A percentile compares a stretch with the other conserved stretches of the same genome.
Evolutionary conservation across 1,284 basidiomycete genomes (phyloP).

Genomic region (Tremellales sp.): DNA sequence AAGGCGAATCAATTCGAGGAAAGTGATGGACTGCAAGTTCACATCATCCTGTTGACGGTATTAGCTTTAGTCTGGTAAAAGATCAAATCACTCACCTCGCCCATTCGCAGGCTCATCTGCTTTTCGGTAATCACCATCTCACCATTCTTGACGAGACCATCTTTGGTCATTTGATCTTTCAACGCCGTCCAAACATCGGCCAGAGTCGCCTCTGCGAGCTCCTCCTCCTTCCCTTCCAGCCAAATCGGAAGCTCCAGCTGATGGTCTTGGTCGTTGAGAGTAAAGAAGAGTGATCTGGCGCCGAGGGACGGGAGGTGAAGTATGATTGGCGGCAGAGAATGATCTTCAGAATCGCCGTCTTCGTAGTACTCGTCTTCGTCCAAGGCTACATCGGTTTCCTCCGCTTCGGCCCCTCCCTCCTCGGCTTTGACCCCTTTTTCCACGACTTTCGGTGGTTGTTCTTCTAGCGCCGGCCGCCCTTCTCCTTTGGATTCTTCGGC

Average conservation of each 20-base stretch:
- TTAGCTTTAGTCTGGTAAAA: background rate
- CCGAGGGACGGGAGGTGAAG: slow-evolving; percentile 26
- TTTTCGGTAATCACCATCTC: slow-evolving; percentile 38
- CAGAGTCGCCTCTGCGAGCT: slow-evolving; percentile 31
- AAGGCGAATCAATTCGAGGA: slow-evolving; percentile 36
- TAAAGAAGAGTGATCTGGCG: slow-evolving; percentile 28
- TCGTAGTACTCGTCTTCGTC: slow-evolving; percentile 4
- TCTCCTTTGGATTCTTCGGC: background rate
- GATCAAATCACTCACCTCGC: slow-evolving; percentile 58
- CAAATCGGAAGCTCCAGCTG: slow-evolving; percentile 19
- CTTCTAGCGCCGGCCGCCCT: background rate
- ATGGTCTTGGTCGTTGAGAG: slow-evolving; percentile 12
- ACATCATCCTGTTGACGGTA: slow-evolving; percentile 32
- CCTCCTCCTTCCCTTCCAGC: slow-evolving; percentile 24
- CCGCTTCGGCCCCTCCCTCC: background rate
- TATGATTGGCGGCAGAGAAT: slow-evolving; percentile 29
- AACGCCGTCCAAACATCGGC: slow-evolving; percentile 27
- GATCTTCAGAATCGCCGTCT: slow-evolving; percentile 1
- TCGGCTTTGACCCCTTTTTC: background rate
- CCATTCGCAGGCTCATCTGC: slow-evolving; percentile 57
- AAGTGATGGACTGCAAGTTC: slow-evolving; percentile 34
- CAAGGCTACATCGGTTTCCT: slow-evolving; percentile 2
- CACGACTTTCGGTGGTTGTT: background rate
- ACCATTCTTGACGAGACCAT: slow-evolving; percentile 16
- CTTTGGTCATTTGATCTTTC: slow-evolving; percentile 21